These are phyloP conservation scores for Penicillium turbatum DNA, from an alignment of 495 filamentous ascomycete genomes.

Conservation along the genomic window DNA sequence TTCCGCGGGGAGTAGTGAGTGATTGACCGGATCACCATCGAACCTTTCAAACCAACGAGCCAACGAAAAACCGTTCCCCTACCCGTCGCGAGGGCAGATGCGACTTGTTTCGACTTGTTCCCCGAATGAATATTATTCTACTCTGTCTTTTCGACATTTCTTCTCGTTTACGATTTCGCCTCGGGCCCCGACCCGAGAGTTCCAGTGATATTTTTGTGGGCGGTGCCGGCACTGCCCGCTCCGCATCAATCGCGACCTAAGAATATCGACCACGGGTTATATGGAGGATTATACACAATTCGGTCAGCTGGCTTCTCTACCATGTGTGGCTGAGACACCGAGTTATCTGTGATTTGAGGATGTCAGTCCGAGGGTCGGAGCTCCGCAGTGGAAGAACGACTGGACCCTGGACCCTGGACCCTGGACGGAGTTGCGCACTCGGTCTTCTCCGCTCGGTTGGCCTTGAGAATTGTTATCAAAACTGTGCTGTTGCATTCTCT, in stretches of 20 bases:
- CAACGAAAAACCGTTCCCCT: background rate
- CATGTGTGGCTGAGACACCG: background rate
- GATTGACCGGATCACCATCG: background rate
- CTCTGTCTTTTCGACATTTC: background rate
- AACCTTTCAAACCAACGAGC: background rate
- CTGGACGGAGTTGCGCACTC: background rate
- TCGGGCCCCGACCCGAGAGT: background rate
- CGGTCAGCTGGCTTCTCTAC: background rate
- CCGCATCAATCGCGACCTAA: background rate
- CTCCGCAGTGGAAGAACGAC: background rate
- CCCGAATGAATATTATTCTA: background rate
- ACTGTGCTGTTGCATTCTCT: background rate
- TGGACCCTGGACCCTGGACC: background rate
- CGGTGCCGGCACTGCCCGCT: conserved; percentile 17
- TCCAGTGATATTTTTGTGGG: background rate
- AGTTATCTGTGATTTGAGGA: background rate
- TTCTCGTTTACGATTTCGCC: background rate
- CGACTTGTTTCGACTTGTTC: too few relatives aligned
- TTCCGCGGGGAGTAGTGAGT: background rate
- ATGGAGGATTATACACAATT: background rate
- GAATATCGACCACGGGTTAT: background rate
- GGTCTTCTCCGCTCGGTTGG: background rate
- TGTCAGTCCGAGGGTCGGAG: background rate
- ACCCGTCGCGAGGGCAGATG: background rate
- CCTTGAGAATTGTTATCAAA: background rate